Base-by-base conservation (phyloP, 257 asterid species). In the Pogostemon cablin region DNA sequence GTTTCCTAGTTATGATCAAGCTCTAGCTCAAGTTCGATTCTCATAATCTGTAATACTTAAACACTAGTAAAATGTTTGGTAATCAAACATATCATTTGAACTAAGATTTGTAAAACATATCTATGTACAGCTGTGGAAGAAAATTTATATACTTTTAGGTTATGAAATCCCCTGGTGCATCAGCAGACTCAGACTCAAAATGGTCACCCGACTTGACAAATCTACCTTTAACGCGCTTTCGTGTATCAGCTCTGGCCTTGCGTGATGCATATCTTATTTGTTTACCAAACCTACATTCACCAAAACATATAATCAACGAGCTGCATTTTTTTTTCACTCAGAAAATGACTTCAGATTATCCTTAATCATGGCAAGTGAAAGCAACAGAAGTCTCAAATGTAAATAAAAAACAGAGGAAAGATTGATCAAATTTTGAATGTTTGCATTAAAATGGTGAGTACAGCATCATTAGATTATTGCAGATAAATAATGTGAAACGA, bases 211-310 rank as follows among this genome's bases (percentile, higher is more conserved):
- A 85, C 81, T 90, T 92, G 54, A 92, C 97, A 56, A 92, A 92
- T 81, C 98, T 85, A 65, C 98, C 98, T 68, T 92, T 93, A 37
- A 88, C 91, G 0, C 98, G 95, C 75, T 76, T 84, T 85, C 98
- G 83, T 6, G 97, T 88, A 75, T 93, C 98, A 1, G 97, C 97
- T 73, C 97, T 87, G 3, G 93, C 97, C 72, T 93, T 93, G 39
- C 97, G 93, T 9, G 98, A 93, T 38, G 90, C 96, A 73, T 93
- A 90, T 66, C 98, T 79, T 78, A 93, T 93, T 72, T 93, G 93
- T 72, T 93, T 93, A 4, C 91, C 98, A 50, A 85, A 93, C 81
- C 98, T 93, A 68, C 62, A 65, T 44, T 44, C 54, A 69, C 62
- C 76, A 35, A 17, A 37, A 65, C 3, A 47, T 17, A 9, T 39